These are phyloP conservation scores for Rhizopogon rudus DNA, from an alignment of 768 basidiomycete genomes.

Conservation along the genomic window DNA sequence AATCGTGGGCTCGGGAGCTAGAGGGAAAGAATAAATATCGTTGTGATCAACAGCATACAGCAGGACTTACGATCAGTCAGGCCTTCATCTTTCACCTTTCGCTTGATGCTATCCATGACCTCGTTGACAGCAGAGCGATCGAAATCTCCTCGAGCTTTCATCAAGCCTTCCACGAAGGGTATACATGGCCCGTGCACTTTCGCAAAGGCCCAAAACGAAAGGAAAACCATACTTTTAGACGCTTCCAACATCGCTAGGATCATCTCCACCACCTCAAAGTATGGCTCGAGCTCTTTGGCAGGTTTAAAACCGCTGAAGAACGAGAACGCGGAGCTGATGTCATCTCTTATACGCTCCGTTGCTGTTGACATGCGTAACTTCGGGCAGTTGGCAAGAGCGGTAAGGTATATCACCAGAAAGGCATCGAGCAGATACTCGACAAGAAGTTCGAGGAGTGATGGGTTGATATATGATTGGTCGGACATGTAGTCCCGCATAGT, in stretches of 20 bases:
- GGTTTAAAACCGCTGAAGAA: conserved; percentile 82
- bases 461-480: conserved; percentile 90
- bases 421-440: conserved; percentile 90
- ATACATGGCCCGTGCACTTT: conserved; percentile 92
- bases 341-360: conserved; percentile 76
- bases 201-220: conserved; percentile 93
- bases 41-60: background rate
- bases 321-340: conserved; percentile 69
- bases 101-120: conserved; percentile 89
- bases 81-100: conserved; percentile 89
- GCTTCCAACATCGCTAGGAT: conserved; percentile 79
- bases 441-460: conserved; percentile 85
- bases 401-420: conserved; percentile 88
- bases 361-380: conserved; percentile 85
- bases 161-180: conserved; percentile 83
- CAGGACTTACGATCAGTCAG: conserved; percentile 68
- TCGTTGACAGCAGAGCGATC: conserved; percentile 86
- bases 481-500: conserved; percentile 95
- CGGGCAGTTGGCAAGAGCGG: conserved; percentile 76
- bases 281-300: conserved; percentile 70
- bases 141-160: conserved; percentile 86
- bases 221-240: conserved; percentile 82
- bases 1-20: conserved; percentile 79
- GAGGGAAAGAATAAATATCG: conserved; percentile 1
- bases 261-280: conserved; percentile 85